These are phyloP conservation scores for Fusarium circinatum DNA, from an alignment of 2,329 filamentous ascomycete species.

Conservation along the genomic window DNA sequence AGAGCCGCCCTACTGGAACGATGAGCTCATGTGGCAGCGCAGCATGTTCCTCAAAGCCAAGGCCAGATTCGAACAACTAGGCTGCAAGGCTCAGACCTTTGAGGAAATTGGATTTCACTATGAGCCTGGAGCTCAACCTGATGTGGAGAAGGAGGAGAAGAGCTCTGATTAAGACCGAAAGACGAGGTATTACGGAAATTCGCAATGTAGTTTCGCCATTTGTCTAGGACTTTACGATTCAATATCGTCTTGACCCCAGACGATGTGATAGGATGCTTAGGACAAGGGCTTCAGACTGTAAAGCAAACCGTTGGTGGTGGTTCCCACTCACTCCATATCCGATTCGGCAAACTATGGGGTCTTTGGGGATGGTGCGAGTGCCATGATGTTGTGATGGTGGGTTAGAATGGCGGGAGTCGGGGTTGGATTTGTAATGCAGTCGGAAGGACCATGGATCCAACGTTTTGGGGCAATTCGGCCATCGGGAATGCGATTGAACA, in stretches of 20 bases:
- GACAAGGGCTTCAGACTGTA: conserved; percentile 1
- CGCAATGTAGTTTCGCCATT: conserved; percentile 20
- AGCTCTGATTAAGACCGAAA: not conserved
- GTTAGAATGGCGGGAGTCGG: conserved; percentile 34
- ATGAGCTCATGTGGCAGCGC: conserved; percentile 77
- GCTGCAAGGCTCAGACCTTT: conserved; percentile 71
- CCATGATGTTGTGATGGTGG: conserved; percentile 40
- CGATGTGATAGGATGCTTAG: not conserved
- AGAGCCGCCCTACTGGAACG: conserved; percentile 75
- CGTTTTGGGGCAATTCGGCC: conserved; percentile 27
- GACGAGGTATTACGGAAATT: not conserved
- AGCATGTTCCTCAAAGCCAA: conserved; percentile 75
- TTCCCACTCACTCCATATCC: conserved; percentile 23
- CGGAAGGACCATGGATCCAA: conserved; percentile 10
- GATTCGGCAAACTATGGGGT: conserved; percentile 27
- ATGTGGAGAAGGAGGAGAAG: not conserved
- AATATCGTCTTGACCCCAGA: not conserved
- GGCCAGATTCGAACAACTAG: conserved; percentile 74
- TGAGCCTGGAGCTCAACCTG: conserved; percentile 39
- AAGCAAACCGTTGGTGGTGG: not conserved
- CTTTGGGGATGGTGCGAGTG: conserved; percentile 22
- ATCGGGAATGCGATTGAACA: conserved; percentile 29
- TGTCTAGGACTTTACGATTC: conserved; percentile 16
- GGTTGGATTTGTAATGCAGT: conserved; percentile 43
- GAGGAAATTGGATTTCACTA: conserved; percentile 78